Evolutionary conservation across 179 eudicot species (phyloP), one percentile per base, ranked within the genome.

Genomic region (Patellifolia procumbens): DNA sequence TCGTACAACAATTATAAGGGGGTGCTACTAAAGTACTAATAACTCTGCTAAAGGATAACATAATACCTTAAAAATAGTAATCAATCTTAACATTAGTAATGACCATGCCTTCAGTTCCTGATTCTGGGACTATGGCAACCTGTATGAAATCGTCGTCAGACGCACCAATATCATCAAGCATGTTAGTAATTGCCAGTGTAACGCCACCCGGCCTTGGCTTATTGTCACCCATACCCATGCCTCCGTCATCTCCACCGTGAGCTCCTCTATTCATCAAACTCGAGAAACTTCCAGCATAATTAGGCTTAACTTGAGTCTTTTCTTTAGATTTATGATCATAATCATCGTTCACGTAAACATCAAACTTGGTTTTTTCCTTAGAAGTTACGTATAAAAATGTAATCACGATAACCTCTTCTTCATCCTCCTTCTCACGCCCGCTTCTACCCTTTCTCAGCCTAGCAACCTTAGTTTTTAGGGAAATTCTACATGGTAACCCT

Each of bases 311-410:
- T 20, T n/a, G 9, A 0, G 75, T 45, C 20, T 35, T 58, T 11
- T 26, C 69, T 0, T 15, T 15, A 4, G 68, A 12, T 2, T 24
- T 17, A 19, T 60, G 70, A 5, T 70, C 70, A 20, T 8, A 2
- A 26, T 51, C 60, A 63, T 77, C 80, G 11, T 77, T 77, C 0
- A 77, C 7, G 13, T 45, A 77, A 26, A 70, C 80, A 15, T 77
- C 70, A 26, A 77, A 77, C 19, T 77, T 70, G 3, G 31, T 46
- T 19, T 59, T 45, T 16, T 46, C 52, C 15, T 46, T 28, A 4
- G 42, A 4, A 4, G 46, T 51, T 2, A 20, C 42, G 2, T 42
- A 2, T 12, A 56, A 34, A 16, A 76, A 42, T 24, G 58, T 16
- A 7, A 77, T 53, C 5, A 60, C 34, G 0, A 77, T 35, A 20